Evolutionary conservation across 1,139 yeast species (phyloP).

Genomic region (Saccharomyces hybrid): DNA sequence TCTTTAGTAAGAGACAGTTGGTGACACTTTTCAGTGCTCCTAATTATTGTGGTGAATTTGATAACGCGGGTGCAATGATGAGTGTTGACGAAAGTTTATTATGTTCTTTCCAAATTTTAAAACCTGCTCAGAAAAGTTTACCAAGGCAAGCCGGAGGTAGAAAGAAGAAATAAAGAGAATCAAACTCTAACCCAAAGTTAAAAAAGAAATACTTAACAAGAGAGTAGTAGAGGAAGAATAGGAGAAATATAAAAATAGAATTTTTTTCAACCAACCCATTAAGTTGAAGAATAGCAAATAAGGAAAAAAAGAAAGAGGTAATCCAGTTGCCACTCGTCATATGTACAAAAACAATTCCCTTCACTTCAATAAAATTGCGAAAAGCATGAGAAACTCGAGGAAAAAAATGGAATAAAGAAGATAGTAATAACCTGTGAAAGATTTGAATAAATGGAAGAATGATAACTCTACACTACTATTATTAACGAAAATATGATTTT

Average conservation of each 20-base stretch:
- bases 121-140: constrained; percentile 81
- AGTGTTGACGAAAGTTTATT: constrained; percentile 90
- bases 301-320: background rate
- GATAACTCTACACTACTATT: background rate
- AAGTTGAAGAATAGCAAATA: background rate
- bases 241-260: background rate
- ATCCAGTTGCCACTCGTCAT: background rate
- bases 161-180: constrained; percentile 21
- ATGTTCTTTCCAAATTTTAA: constrained; percentile 94
- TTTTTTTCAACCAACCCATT: background rate
- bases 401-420: background rate
- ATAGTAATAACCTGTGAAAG: background rate
- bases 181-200: background rate
- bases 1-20: constrained; percentile 86
- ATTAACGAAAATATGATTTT: background rate
- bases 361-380: background rate
- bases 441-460: background rate
- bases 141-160: constrained; percentile 32
- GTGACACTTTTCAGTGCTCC: constrained; percentile 94
- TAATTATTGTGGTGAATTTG: constrained; percentile 95
- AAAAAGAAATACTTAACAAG: background rate
- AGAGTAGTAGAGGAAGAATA: background rate
- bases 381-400: background rate
- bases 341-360: background rate
- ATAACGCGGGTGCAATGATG: constrained; percentile 99